These are phyloP conservation scores for Microglena sp. DNA, from an alignment of 139 green algal genomes.

Conservation along the genomic window DNA sequence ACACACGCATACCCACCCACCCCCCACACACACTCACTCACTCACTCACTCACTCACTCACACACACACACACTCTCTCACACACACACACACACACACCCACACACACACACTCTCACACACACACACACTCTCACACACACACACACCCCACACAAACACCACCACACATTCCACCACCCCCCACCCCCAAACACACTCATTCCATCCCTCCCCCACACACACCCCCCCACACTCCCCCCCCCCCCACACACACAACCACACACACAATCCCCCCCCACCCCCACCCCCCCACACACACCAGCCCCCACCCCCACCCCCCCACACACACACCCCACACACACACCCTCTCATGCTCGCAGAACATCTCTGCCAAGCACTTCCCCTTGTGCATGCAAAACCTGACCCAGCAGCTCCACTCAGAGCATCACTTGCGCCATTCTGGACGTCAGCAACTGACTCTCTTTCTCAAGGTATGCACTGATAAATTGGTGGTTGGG, in stretches of 20 bases:
- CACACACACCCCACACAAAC: no score
- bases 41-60: not conserved
- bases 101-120: not conserved
- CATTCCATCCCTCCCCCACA: no score
- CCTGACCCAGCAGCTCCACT: constrained; percentile 53
- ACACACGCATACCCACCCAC: no score
- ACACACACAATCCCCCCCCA: no score
- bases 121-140: no score
- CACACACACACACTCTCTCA: not conserved
- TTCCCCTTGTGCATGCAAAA: constrained; percentile 85
- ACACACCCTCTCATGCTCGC: not conserved
- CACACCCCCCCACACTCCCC: no score
- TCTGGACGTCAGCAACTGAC: constrained; percentile 79
- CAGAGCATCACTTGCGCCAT: constrained; percentile 83
- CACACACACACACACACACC: not conserved
- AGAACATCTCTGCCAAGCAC: constrained; percentile 38
- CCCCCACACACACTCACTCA: no score
- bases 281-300: no score
- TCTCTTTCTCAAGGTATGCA: constrained; percentile 93
- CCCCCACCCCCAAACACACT: no score
- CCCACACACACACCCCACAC: not conserved
- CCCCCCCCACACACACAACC: no score
- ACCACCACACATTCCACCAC: no score
- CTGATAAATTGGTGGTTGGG: no score
- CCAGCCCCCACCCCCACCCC: not conserved